These are phyloP conservation scores for Leishmania arabica DNA, from an alignment of 208 protist species.

Conservation along the genomic window DNA sequence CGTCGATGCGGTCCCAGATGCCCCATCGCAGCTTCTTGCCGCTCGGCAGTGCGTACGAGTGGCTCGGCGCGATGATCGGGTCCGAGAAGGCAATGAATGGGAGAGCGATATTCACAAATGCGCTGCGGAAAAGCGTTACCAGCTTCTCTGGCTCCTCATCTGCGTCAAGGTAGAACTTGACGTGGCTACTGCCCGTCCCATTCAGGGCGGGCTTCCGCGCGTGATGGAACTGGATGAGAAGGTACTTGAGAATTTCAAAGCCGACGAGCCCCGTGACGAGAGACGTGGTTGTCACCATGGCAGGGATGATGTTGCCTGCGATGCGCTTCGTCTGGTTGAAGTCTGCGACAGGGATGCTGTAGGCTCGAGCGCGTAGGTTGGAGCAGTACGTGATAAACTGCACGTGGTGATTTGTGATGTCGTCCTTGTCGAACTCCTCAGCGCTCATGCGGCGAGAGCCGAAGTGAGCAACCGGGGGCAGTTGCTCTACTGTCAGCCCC, in stretches of 20 bases:
- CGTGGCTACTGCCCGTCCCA: neutral
- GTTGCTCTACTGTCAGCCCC: conserved; percentile 44
- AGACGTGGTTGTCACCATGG: conserved; percentile 99
- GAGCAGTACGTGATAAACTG: conserved; percentile 93
- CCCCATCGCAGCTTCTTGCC: conserved; percentile 79
- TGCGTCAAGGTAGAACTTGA: conserved; percentile 25
- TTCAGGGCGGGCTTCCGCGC: conserved; percentile 1
- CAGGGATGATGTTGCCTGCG: conserved; percentile 99
- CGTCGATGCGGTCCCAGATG: conserved; percentile 97
- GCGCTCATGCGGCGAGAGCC: conserved; percentile 50
- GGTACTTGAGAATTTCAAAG: conserved; percentile 98
- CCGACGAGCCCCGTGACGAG: conserved; percentile 97
- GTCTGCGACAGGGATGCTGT: conserved; percentile 90
- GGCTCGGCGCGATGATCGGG: conserved; percentile 78
- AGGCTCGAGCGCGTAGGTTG: conserved; percentile 94
- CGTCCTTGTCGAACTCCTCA: conserved; percentile 95
- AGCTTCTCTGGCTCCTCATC: conserved; percentile 48
- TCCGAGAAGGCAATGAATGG: conserved; percentile 97
- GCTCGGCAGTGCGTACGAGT: conserved; percentile 56
- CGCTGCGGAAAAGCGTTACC: conserved; percentile 90
- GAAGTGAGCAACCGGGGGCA: conserved; percentile 53
- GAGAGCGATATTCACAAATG: conserved; percentile 98
- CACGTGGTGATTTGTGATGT: conserved; percentile 93
- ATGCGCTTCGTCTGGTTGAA: conserved; percentile 87
- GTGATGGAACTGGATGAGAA: conserved; percentile 62